These are phyloP conservation scores for Acer campestre DNA, from an alignment of 345 rosid species.

Conservation along the genomic window DNA sequence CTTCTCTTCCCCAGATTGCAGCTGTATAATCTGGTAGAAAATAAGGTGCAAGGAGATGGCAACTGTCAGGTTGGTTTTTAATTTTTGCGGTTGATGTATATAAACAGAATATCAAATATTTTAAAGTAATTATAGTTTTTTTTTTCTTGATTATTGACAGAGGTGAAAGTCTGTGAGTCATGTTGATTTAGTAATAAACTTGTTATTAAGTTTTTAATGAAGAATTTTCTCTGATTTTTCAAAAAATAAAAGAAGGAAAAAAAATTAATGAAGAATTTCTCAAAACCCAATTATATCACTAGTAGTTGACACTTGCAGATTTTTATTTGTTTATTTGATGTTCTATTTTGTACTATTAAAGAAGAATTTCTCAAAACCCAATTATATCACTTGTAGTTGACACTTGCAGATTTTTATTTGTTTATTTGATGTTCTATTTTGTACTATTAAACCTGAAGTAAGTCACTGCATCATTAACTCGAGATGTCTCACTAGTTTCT, in stretches of 20 bases:
- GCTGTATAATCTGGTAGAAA: constrained; percentile 59
- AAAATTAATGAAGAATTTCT: neutral
- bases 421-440: neutral
- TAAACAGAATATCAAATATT: neutral
- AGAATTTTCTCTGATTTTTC: too few relatives aligned
- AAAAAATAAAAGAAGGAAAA: too few relatives aligned
- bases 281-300: neutral
- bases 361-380: too few relatives aligned
- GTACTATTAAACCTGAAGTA: neutral
- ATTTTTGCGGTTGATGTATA: neutral
- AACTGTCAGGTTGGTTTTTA: constrained; percentile 65
- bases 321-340: neutral
- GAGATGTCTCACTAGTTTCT: constrained; percentile 18
- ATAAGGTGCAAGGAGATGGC: constrained; percentile 71
- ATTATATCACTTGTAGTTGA: neutral
- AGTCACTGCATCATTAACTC: neutral
- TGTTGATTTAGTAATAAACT: neutral
- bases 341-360: neutral
- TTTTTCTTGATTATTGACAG: neutral
- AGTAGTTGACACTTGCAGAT: neutral
- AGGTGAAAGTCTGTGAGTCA: neutral
- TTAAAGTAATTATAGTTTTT: neutral
- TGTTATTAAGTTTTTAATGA: too few relatives aligned
- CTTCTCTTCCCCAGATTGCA: constrained; percentile 38
- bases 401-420: neutral